Evolutionary conservation across 345 rosid genomes (phyloP).

Genomic region (Noccaea caerulescens): DNA sequence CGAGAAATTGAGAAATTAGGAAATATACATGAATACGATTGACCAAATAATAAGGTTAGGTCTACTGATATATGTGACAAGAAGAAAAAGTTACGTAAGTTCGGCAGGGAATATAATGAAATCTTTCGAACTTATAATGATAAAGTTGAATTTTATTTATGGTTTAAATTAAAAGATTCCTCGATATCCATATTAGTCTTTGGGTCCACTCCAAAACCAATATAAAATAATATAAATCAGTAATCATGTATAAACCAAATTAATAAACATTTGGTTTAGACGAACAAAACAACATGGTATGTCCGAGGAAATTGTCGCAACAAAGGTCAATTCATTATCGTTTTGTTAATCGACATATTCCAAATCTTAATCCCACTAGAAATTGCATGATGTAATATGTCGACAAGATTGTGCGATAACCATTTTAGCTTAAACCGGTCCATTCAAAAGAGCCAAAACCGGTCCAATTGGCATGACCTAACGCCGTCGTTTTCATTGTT

Average conservation of each 20-base stretch:
- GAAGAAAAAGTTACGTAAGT: background rate
- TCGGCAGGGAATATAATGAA: background rate
- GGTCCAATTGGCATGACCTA: background rate
- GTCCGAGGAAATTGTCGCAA: conserved; percentile 37
- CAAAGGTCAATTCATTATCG: conserved; percentile 25
- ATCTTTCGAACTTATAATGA: background rate
- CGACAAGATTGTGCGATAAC: background rate
- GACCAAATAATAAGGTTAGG: background rate
- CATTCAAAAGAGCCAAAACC: conserved; percentile 17
- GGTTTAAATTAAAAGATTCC: conserved; percentile 19
- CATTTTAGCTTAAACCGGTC: conserved; percentile 14
- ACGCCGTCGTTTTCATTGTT: conserved; percentile 32
- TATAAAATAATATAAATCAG: background rate
- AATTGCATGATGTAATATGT: background rate
- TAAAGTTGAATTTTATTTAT: background rate
- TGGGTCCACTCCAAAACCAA: conserved; percentile 29
- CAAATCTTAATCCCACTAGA: background rate
- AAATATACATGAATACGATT: conserved; percentile 1
- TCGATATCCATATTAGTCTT: background rate
- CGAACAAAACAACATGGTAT: conserved; percentile 41
- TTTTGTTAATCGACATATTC: background rate
- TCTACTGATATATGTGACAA: conserved; percentile 1
- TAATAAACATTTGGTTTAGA: conserved; percentile 13
- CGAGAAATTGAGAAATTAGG: background rate
- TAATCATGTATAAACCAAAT: conserved; percentile 9